Evolutionary conservation across 169 alveolate species (phyloP).

Genomic region (Besnoitia besnoiti): DNA sequence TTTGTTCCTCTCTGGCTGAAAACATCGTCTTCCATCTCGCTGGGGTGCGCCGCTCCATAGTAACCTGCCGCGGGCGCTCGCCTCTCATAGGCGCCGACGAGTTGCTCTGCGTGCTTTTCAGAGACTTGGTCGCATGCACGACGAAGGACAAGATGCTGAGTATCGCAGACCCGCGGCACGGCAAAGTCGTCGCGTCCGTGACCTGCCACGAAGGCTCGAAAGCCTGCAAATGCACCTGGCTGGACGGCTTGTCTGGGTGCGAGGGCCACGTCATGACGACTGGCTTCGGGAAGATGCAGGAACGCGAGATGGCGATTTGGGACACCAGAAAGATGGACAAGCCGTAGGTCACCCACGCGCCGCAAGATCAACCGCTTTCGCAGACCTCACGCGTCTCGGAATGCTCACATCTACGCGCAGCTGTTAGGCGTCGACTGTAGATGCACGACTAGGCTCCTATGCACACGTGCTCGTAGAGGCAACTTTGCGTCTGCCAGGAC

Average conservation of each 20-base stretch:
- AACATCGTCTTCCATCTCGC: too few relatives aligned
- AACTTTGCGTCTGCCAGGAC: too few relatives aligned
- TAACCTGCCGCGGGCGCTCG: too few relatives aligned
- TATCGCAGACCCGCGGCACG: conserved; percentile 58
- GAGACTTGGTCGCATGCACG: conserved; percentile 57
- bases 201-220: conserved; percentile 68
- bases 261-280: conserved; percentile 65
- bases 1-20: too few relatives aligned
- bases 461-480: too few relatives aligned
- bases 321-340: conserved; percentile 54
- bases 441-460: too few relatives aligned
- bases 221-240: conserved; percentile 66
- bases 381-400: not conserved
- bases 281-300: conserved; percentile 62
- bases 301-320: conserved; percentile 64
- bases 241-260: conserved; percentile 68
- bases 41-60: too few relatives aligned
- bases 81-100: too few relatives aligned
- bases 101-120: not conserved
- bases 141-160: conserved; percentile 59
- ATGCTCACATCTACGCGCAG: too few relatives aligned
- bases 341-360: conserved; percentile 58
- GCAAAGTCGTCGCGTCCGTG: conserved; percentile 45
- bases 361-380: too few relatives aligned
- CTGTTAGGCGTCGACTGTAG: too few relatives aligned